phyloP scores from a whole-genome alignment of 2,329 filamentous ascomycete genomes.

The Ophiostoma populinum region DNA sequence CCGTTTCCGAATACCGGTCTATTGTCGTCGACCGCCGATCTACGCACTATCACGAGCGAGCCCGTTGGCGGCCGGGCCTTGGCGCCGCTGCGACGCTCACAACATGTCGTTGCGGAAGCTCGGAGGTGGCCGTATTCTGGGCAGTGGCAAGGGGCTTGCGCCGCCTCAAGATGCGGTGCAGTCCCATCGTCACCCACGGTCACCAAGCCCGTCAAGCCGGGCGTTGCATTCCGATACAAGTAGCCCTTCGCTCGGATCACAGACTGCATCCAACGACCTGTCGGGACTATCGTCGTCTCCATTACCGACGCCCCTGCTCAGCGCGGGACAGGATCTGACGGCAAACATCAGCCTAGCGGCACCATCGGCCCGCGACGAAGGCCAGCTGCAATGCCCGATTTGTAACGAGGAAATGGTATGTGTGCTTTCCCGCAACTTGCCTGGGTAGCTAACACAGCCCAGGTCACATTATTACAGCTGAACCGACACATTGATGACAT shows the following conservation, averaged over 20 bases:
- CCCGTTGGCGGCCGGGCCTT: conserved; percentile 1
- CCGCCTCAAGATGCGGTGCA: conserved; percentile 31
- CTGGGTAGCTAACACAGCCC: neutral
- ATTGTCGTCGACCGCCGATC: too few species aligned
- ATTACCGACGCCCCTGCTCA: conserved; percentile 46
- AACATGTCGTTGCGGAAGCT: conserved; percentile 71
- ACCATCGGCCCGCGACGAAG: conserved; percentile 36
- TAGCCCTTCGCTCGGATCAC: conserved; percentile 61
- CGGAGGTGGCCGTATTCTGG: conserved; percentile 81
- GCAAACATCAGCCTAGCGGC: conserved; percentile 58
- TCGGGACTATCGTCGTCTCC: conserved; percentile 36
- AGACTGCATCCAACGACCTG: conserved; percentile 19
- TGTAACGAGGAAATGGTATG: conserved; percentile 93
- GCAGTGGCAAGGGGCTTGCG: conserved; percentile 67
- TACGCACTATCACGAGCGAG: neutral
- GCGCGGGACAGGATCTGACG: conserved; percentile 59
- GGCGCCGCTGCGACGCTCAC: neutral
- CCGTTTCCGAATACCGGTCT: too few species aligned
- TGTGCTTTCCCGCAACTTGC: neutral
- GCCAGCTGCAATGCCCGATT: conserved; percentile 80
- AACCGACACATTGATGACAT: conserved; percentile 75
- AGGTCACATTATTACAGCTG: conserved; percentile 83
- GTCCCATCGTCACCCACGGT: conserved; percentile 24
- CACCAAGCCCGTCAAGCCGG: conserved; percentile 35
- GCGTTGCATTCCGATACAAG: conserved; percentile 42